Conservation (phyloP, 306 rosid species). For the Lupinus albus region DNA sequence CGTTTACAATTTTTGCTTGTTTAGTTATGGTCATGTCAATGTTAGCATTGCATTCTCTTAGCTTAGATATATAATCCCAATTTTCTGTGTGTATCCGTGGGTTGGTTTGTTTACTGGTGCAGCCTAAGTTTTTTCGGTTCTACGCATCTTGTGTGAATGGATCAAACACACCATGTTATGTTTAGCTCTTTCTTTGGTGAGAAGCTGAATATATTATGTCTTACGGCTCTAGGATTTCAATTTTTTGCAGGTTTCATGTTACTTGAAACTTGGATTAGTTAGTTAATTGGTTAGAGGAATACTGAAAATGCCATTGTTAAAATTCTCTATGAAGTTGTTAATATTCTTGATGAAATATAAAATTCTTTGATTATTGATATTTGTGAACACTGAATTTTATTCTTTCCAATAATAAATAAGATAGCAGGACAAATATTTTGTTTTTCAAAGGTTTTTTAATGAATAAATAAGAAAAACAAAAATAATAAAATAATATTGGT, state of each 20-base stretch:
- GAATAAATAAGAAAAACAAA: no score
- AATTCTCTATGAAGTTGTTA: not conserved
- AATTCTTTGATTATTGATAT: no score
- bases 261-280: constrained; percentile 16
- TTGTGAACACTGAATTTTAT: no score
- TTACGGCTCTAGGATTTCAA: constrained; percentile 41
- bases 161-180: constrained; percentile 47
- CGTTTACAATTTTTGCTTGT: constrained; percentile 60
- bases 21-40: constrained; percentile 44
- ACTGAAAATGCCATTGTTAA: not conserved
- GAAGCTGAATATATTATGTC: constrained; percentile 35
- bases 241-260: constrained; percentile 44
- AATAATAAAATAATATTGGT: no score
- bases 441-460: no score
- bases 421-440: no score
- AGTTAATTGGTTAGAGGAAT: constrained; percentile 11
- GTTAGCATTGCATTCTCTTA: constrained; percentile 53
- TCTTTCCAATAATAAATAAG: no score
- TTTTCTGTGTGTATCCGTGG: constrained; percentile 38
- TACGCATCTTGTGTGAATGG: constrained; percentile 53
- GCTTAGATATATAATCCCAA: constrained; percentile 34
- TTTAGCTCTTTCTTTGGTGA: constrained; percentile 37
- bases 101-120: constrained; percentile 42
- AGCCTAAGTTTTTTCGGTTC: constrained; percentile 51
- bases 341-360: not conserved